Percentiles rank a stretch among this genome's conserved stretches.
Conservation (phyloP, 768 basidiomycete species). For the Mycena kentingensis region DNA sequence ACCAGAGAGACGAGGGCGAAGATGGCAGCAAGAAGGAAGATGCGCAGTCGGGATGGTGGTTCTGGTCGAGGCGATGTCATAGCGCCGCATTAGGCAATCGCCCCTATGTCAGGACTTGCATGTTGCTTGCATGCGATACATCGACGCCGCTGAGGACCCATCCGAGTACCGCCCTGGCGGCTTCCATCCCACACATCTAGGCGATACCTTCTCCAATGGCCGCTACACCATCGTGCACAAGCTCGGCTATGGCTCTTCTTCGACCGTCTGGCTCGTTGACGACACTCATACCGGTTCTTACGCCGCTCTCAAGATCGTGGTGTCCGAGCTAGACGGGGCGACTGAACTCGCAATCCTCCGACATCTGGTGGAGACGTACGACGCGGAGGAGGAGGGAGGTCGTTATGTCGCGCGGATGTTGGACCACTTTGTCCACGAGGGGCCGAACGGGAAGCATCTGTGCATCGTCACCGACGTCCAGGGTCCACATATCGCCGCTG, state of each 20-base stretch:
- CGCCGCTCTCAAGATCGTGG: background rate
- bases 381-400: background rate
- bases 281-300: conserved; percentile 27
- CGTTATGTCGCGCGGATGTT: conserved; percentile 74
- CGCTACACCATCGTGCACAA: conserved; percentile 51
- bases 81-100: no score
- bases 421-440: conserved; percentile 76
- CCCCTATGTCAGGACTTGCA: no score
- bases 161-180: conserved; percentile 24
- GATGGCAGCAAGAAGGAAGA: background rate
- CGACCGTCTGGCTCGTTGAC: conserved; percentile 41
- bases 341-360: conserved; percentile 2
- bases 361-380: background rate
- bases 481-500: conserved; percentile 71
- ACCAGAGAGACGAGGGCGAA: conserved; percentile 6
- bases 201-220: conserved; percentile 42
- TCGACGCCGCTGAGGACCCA: background rate
- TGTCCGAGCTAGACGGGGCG: no score
- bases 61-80: no score
- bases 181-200: conserved; percentile 39
- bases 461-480: conserved; percentile 85
- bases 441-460: conserved; percentile 76
- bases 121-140: no score
- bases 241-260: conserved; percentile 48
- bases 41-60: background rate